Base-by-base conservation (phyloP, 164 flowering plant species). In the Akebia trifoliata region DNA sequence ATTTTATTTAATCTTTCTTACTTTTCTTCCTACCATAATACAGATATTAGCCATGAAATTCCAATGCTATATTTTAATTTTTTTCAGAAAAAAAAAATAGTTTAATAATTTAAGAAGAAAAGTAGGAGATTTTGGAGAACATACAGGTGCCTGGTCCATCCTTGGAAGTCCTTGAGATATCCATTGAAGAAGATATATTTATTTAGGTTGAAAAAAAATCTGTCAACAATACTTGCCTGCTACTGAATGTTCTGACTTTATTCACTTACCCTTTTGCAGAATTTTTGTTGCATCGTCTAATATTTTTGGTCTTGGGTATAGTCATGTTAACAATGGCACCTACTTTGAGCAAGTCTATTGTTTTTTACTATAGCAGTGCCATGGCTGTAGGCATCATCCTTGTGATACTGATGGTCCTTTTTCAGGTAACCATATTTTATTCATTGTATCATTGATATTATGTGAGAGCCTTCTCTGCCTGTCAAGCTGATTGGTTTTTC, bases 301-400 rank as follows among this genome's bases (percentile, higher is more conserved):
- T 84, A 44, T 81, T 84, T 64, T 69, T 93, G 67, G 69, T 72
- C 2, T 12, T 74, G 72, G 98, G 97, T 34, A 54, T 76, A 17
- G 22, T 76, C 45, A 14, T 93, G 69, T 53, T 87, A 75, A 76
- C 72, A 30, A 26, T 75, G 42, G 96, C 94, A 31, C 74, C 88
- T 9, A 40, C 40, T 31, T 63, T 87, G 72, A 85, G 98, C 80
- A 63, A 78, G 55, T 87, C 90, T 24, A 55, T 83, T 21, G 77
- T 69, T 24, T 89, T 90, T 63, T 93, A 90, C 73, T 90, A 93
- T 59, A 56, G 90, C 63, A 76, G 92, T 76, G 94, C 90, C 55
- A 93, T 93, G 97, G 67, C 80, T 54, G 60, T 84, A 48, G 98
- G 98, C 11, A 55, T 85, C 49, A 64, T 93, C 62, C 96, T 93